Evolutionary conservation across 768 basidiomycete genomes (phyloP).

Genomic region (Boletus insuetus): DNA sequence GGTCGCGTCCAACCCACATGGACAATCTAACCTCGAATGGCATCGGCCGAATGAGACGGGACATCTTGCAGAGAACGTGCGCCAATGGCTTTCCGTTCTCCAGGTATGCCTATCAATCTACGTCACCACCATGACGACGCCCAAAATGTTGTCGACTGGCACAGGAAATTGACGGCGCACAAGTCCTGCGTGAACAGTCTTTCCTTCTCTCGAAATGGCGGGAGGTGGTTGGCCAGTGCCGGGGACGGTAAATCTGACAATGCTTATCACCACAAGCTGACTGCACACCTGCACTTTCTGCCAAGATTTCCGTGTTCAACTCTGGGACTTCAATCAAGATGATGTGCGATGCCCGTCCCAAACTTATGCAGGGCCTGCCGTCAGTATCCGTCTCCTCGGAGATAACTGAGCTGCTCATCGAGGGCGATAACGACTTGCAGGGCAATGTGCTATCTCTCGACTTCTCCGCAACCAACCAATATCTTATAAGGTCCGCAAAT

Average conservation of each 20-base stretch:
- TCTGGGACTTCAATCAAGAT: conserved; percentile 71
- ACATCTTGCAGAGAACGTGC: conserved; percentile 19
- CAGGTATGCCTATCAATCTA: conserved; percentile 22
- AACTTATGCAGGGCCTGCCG: conserved; percentile 45
- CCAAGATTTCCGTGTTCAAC: conserved; percentile 50
- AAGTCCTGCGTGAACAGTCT: conserved; percentile 65
- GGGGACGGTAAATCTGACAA: conserved; percentile 55
- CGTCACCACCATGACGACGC: background rate
- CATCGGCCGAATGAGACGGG: conserved; percentile 21
- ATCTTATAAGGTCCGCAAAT: conserved; percentile 58
- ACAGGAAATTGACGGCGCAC: conserved; percentile 44
- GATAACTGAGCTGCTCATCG: conserved; percentile 15
- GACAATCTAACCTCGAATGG: conserved; percentile 24
- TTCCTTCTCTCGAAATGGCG: conserved; percentile 56
- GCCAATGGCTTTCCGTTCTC: conserved; percentile 34
- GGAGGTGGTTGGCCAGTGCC: conserved; percentile 63
- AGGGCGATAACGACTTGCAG: conserved; percentile 36
- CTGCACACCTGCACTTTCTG: conserved; percentile 5
- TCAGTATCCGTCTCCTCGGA: conserved; percentile 29
- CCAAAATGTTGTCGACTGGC: conserved; percentile 3
- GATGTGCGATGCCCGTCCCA: conserved; percentile 43
- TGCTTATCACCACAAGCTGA: conserved; percentile 10
- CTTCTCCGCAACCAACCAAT: conserved; percentile 66
- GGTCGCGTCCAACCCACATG: conserved; percentile 16
- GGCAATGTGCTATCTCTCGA: conserved; percentile 68